A percentile compares a stretch with the other conserved stretches of the same genome.
phyloP scores from a whole-genome alignment of 192 early-diverging fungal species.

The Dispira simplex region DNA sequence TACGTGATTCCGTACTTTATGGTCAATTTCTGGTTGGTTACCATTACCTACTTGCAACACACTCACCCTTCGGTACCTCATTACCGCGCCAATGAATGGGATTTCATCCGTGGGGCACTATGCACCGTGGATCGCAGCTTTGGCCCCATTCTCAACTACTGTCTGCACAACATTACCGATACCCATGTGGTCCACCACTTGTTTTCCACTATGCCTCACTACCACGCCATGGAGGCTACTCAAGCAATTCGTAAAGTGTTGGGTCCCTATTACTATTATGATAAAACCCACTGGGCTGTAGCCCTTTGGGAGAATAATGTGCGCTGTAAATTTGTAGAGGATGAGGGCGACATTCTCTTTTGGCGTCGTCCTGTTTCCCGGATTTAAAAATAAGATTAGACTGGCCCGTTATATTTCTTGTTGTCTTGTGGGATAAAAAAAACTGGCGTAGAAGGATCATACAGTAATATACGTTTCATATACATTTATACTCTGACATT shows the following conservation, averaged over 20 bases:
- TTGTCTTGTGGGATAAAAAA: too few relatives aligned
- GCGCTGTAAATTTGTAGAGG: constrained; percentile 82
- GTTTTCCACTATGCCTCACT: constrained; percentile 97
- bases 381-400: background rate
- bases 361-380: constrained; percentile 16
- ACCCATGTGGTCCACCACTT: constrained; percentile 93
- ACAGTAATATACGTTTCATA: too few relatives aligned
- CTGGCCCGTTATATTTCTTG: too few relatives aligned
- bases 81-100: constrained; percentile 69
- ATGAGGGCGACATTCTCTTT: constrained; percentile 66
- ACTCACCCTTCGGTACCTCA: constrained; percentile 80
- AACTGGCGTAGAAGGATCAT: too few relatives aligned
- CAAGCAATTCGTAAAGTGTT: constrained; percentile 58
- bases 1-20: constrained; percentile 84
- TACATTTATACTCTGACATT: too few relatives aligned
- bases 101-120: constrained; percentile 85
- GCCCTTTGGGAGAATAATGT: constrained; percentile 52
- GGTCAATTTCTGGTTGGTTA: constrained; percentile 93
- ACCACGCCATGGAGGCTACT: constrained; percentile 84
- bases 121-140: constrained; percentile 83
- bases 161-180: constrained; percentile 69
- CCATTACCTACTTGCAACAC: constrained; percentile 92
- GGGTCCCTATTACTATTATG: constrained; percentile 65
- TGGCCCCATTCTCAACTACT: constrained; percentile 69
- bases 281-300: constrained; percentile 47